These are phyloP conservation scores for Narthecium ossifragum DNA, from an alignment of 106 monocot species.

Conservation along the genomic window DNA sequence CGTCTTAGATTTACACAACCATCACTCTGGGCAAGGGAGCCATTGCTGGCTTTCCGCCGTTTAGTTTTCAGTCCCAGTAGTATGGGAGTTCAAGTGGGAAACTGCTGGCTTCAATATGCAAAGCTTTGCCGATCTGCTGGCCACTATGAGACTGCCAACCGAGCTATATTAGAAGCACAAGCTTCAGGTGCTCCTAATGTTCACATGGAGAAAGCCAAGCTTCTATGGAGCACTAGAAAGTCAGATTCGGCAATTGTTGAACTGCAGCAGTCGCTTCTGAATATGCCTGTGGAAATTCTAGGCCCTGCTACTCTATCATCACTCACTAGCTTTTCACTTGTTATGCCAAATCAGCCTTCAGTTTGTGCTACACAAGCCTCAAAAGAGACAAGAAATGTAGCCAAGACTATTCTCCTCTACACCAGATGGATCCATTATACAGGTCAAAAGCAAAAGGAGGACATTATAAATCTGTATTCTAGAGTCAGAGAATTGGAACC, in stretches of 20 bases:
- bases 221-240: conserved; percentile 80
- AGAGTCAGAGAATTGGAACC: conserved; percentile 95
- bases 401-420: conserved; percentile 85
- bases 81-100: conserved; percentile 71
- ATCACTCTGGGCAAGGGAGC: conserved; percentile 93
- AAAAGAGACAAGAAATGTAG: conserved; percentile 71
- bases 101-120: conserved; percentile 98
- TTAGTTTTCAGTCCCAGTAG: conserved; percentile 70
- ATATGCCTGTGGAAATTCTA: conserved; percentile 73
- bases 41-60: conserved; percentile 84
- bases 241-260: conserved; percentile 91
- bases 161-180: conserved; percentile 88
- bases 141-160: conserved; percentile 91
- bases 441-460: conserved; percentile 97
- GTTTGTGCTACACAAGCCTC: conserved; percentile 44
- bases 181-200: conserved; percentile 78
- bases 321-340: conserved; percentile 70
- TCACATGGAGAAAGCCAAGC: conserved; percentile 94
- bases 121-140: conserved; percentile 94
- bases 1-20: conserved; percentile 80
- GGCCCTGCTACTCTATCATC: conserved; percentile 59
- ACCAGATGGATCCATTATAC: conserved; percentile 96
- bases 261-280: conserved; percentile 79
- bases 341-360: conserved; percentile 58
- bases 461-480: conserved; percentile 80